phyloP scores from a whole-genome alignment of 2,329 filamentous ascomycete species.

The Ophiostoma sp. region DNA sequence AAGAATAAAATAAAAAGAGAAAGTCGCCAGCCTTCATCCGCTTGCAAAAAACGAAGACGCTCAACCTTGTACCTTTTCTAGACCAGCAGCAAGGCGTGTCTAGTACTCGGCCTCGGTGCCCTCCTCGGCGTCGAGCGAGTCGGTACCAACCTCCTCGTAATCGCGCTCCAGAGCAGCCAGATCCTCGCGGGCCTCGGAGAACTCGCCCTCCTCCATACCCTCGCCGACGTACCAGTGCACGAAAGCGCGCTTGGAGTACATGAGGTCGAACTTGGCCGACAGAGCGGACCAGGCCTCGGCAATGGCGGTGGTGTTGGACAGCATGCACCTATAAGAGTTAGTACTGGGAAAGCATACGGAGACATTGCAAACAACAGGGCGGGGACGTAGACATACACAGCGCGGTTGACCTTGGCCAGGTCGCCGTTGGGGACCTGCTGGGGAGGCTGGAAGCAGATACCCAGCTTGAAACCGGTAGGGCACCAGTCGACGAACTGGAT shows the following conservation, averaged over 20 bases:
- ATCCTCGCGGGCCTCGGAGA: conserved; percentile 98
- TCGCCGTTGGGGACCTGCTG: conserved; percentile 63
- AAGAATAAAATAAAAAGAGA: conserved; percentile 14
- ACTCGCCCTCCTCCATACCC: conserved; percentile 99
- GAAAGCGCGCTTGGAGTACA: conserved; percentile 99
- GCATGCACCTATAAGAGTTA: conserved; percentile 70
- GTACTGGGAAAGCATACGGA: conserved; percentile 7
- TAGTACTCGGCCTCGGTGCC: conserved; percentile 90
- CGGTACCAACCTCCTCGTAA: conserved; percentile 96
- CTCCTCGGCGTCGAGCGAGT: conserved; percentile 84
- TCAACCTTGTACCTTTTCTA: neutral
- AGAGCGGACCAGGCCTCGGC: conserved; percentile 96
- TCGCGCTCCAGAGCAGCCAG: conserved; percentile 95
- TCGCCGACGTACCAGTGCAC: conserved; percentile 99
- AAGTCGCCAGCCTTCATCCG: conserved; percentile 16
- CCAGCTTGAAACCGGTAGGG: conserved; percentile 99
- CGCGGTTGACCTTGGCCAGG: conserved; percentile 94
- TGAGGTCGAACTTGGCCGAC: conserved; percentile 97
- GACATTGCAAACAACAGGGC: neutral
- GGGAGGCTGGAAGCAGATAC: conserved; percentile 99
- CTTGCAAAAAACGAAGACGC: conserved; percentile 17
- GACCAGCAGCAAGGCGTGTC: conserved; percentile 20
- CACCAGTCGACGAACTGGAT: conserved; percentile 99
- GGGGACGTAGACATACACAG: conserved; percentile 62
- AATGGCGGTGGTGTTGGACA: conserved; percentile 97